Base-by-base conservation (phyloP, 1,139 yeast species). In the Zygosaccharomyces pseudobailii region DNA sequence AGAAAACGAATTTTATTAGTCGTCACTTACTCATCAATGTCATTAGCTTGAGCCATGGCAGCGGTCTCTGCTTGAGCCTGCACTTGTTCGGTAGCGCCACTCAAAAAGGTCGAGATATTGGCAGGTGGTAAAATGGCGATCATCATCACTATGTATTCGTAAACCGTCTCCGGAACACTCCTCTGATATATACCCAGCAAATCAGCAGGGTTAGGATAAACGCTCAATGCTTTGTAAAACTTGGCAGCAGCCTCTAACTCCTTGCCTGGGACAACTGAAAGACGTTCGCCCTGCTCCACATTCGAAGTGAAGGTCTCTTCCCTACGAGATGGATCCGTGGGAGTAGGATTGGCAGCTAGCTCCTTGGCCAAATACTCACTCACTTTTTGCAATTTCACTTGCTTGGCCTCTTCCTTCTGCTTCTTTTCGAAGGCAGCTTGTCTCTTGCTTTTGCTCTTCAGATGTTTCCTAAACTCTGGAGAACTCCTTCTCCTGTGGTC, bases 131-230 rank as follows among this genome's bases (percentile, higher is more conserved):
- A 79, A 58, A 87, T 78, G 46, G 95, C 92, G 66, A 89, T 83
- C 92, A 89, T 84, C 76, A 85, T 79, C 55, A 89, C 85, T 57
- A 90, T 78, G 61, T 83, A 74, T 62, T 88, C 96, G 65, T 88
- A 82, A 48, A 89, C 84, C 41, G 81, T 83, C 63, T 82, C 84
- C 44, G 94, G 90, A 54, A 90, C 80, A 43, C 90, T 80, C 74
- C 85, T 85, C 73, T 90, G 96, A 72, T 87, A 90, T 61, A 92
- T 83, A 40, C 84, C 84, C 66, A 92, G 76, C 58, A 92, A 79
- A 59, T 88, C 96, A 49, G 94, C 84, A 49, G 97, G 98, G 69
- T 86, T 86, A 52, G 98, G 97, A 69, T 90, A 92, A 43, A 89
- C 90, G 32, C 87, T 80, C 65, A 92, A 76, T n/a, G 97, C 97